Base-by-base conservation (phyloP, 352 stramenopile genomes). In the Phytophthora fragariaefolia region DNA sequence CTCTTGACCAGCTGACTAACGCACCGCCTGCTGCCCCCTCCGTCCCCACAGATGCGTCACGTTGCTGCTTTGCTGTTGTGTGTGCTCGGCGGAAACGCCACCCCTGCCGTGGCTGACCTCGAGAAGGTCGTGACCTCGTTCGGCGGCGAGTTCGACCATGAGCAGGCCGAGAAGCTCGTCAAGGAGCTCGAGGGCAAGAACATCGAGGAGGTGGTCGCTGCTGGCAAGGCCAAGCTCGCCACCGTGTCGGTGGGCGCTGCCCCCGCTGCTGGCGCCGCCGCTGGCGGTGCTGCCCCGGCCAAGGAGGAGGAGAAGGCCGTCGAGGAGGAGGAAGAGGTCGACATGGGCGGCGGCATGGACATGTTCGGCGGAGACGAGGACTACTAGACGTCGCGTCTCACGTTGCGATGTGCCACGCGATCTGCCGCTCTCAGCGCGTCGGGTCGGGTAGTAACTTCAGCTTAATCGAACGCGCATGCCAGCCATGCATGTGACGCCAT, bases 171-270 rank as follows among this genome's bases (percentile, higher is more conserved):
- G 74, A 70, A 85, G 52, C 82, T 96, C 38, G 54, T 96, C 43
- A 95, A 95, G 81, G 88, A 96, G 76, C 79, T 96, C 54, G 86
- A 93, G 71, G 88, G 87, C 79, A 96, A 96, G 83, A 86, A 93
- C 81, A 81, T 95, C 69, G 77, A 94, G 45, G 88, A 96, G 73
- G 77, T 96, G 63, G 80, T 96, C 71, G 80, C 75, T n/a, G 87
- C 83, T 48, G 88, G 88, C 74, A 91, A 95, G 78, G 79, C 71
- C 20, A 96, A 96, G 83, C 82, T 96, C 64, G 73, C 86, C 36
- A 92, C 79, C 32, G 84, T 96, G 61, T 90, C 85, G 68, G 74
- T 95, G 50, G 85, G 88, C 69, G 81, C 76, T 62, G 74, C 79
- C 45, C 63, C 76, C 15, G 67, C 77, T 54, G 69, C 63, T 50